These are phyloP conservation scores for Cymodocea nodosa DNA, from an alignment of 116 monocot species.

Conservation along the genomic window DNA sequence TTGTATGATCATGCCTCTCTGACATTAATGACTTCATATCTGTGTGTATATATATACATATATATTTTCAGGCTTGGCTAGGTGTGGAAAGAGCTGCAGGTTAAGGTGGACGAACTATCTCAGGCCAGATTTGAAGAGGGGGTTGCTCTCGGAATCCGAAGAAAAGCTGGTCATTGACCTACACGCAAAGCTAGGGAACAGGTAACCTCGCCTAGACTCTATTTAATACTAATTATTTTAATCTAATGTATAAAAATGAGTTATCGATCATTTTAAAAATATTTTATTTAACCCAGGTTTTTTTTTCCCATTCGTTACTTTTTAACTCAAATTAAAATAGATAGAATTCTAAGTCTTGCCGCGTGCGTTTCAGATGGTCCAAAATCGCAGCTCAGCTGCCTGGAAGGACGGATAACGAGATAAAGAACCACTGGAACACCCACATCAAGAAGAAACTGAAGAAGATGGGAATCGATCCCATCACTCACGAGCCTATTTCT, in stretches of 20 bases:
- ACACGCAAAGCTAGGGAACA: slow-evolving; percentile 17
- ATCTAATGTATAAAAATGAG: too few relatives aligned
- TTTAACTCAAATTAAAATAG: too few relatives aligned
- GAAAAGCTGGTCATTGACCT: slow-evolving; percentile 17
- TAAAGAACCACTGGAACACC: slow-evolving; percentile 23
- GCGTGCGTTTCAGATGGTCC: slow-evolving; percentile 9
- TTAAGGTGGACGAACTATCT: slow-evolving; percentile 85
- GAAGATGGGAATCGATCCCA: slow-evolving; percentile 19
- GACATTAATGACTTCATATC: neutral
- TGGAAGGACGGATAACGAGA: slow-evolving; percentile 20
- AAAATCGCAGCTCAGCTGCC: slow-evolving; percentile 16
- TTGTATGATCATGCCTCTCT: neutral
- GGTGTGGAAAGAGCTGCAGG: slow-evolving; percentile 94
- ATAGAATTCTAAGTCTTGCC: too few relatives aligned
- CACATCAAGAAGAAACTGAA: slow-evolving; percentile 23
- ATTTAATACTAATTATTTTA: too few relatives aligned
- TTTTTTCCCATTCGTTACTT: too few relatives aligned
- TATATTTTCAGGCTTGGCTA: slow-evolving; percentile 16
- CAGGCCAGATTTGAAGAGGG: slow-evolving; percentile 79
- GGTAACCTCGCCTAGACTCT: too few relatives aligned
- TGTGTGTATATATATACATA: neutral
- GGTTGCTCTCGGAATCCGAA: slow-evolving; percentile 18
- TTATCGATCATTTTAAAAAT: too few relatives aligned
- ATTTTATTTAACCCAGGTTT: too few relatives aligned
- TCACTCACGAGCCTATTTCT: slow-evolving; percentile 20